Conservation (phyloP, 805 yeast species). For the Ogataea methanolica region DNA sequence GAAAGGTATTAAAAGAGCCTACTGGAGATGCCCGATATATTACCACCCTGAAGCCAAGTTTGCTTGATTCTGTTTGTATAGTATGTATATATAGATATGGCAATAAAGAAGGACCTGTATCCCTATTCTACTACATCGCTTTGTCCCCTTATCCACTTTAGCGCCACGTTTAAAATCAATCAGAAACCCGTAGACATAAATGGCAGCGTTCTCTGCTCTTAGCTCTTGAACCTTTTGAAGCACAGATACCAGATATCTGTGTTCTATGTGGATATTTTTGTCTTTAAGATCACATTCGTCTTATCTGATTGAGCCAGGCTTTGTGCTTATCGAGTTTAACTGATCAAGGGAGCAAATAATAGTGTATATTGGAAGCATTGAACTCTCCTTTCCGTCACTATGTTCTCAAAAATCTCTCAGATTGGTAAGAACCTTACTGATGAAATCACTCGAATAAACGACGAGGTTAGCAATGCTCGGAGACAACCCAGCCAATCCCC, state of each 20-base stretch:
- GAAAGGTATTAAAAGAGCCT: constrained; percentile 57
- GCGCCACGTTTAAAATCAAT: too few species aligned
- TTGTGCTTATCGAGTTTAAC: too few species aligned
- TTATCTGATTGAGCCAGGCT: too few species aligned
- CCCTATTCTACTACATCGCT: background rate
- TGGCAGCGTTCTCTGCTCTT: too few species aligned
- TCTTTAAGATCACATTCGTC: too few species aligned
- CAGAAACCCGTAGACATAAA: too few species aligned
- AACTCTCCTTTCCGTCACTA: constrained; percentile 12
- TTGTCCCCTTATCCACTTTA: too few species aligned
- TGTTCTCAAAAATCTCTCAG: constrained; percentile 59
- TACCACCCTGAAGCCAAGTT: constrained; percentile 63
- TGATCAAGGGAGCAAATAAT: background rate
- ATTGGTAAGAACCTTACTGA: constrained; percentile 59
- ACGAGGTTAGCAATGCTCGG: constrained; percentile 24
- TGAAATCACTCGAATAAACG: constrained; percentile 41
- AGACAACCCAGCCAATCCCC: constrained; percentile 14
- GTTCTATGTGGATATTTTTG: too few species aligned
- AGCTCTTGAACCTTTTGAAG: too few species aligned
- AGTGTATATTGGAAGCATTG: background rate
- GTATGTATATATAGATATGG: background rate
- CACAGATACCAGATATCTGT: too few species aligned
- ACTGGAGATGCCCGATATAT: constrained; percentile 66
- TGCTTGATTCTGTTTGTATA: constrained; percentile 1
- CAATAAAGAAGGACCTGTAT: background rate